These are phyloP conservation scores for Cyberlindnera americana DNA, from an alignment of 805 yeast genomes.

Conservation along the genomic window DNA sequence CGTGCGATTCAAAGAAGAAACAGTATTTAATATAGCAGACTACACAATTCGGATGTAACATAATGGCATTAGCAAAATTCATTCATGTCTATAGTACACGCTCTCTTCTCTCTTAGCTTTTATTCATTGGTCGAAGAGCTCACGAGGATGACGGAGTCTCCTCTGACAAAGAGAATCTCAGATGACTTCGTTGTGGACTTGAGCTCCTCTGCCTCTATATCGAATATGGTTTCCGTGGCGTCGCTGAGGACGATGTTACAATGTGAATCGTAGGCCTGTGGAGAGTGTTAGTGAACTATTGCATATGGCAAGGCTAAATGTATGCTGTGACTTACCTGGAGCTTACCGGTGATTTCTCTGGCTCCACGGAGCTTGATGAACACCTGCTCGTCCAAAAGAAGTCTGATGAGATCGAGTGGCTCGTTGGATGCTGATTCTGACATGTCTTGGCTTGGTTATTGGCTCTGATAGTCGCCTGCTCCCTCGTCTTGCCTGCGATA, in stretches of 20 bases:
- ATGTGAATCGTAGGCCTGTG: conserved; percentile 85
- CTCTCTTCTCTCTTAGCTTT: too few relatives aligned
- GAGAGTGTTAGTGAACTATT: conserved; percentile 7
- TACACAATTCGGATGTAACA: not conserved
- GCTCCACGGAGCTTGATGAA: conserved; percentile 91
- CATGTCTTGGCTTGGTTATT: conserved; percentile 4
- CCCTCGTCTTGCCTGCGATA: too few relatives aligned
- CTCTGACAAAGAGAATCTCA: conserved; percentile 93
- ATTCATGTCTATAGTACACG: conserved; percentile 6
- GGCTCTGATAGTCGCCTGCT: not conserved
- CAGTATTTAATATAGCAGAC: conserved; percentile 42
- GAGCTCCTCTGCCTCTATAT: conserved; percentile 38
- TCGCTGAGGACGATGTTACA: conserved; percentile 95
- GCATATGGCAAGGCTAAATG: too few relatives aligned
- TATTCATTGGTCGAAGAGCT: conserved; percentile 34
- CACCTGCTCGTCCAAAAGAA: conserved; percentile 82
- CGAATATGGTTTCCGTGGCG: conserved; percentile 78
- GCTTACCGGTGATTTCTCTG: conserved; percentile 83
- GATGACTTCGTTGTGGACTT: conserved; percentile 45
- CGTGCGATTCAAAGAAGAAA: conserved; percentile 51
- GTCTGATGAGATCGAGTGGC: conserved; percentile 87
- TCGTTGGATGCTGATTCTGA: conserved; percentile 39
- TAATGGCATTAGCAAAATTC: conserved; percentile 5
- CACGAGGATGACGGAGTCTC: conserved; percentile 92
- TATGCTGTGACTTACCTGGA: conserved; percentile 53